phyloP scores from a whole-genome alignment of 1,284 basidiomycete genomes.

The Tremellales sp. region DNA sequence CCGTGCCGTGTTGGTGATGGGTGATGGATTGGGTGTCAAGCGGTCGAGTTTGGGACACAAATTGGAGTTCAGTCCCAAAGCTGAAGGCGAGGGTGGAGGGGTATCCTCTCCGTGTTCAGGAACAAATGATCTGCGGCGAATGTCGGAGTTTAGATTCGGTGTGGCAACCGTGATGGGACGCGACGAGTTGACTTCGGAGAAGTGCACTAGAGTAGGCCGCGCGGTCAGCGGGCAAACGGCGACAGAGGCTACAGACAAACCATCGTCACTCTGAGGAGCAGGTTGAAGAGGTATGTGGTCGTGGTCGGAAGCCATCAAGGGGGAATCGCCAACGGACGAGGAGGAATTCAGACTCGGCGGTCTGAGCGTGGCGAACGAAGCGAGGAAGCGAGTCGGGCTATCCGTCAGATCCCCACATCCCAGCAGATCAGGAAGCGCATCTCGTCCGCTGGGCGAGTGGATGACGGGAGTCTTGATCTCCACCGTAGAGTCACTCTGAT shows the following conservation, averaged over 20 bases:
- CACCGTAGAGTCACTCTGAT: constrained; percentile 21
- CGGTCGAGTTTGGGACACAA: background rate
- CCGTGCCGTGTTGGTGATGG: constrained; percentile 1
- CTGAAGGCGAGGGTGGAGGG: background rate
- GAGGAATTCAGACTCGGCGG: too few relatives aligned
- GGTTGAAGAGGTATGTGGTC: too few relatives aligned
- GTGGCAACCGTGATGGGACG: background rate
- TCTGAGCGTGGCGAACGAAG: background rate
- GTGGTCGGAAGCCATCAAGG: too few relatives aligned
- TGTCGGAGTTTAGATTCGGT: background rate
- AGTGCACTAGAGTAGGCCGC: background rate
- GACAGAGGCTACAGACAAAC: background rate
- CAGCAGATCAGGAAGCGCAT: background rate
- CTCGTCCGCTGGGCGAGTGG: background rate
- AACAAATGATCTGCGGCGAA: background rate
- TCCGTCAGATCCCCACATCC: background rate
- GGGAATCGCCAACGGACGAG: too few relatives aligned
- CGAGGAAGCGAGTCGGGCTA: background rate
- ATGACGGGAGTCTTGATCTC: constrained; percentile 29
- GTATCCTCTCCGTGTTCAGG: background rate
- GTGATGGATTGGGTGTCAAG: background rate
- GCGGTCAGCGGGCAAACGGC: background rate
- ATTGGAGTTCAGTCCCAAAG: background rate
- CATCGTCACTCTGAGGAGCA: too few relatives aligned
- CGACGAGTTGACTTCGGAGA: background rate